Percentiles rank a stretch among this genome's conserved stretches.
Evolutionary conservation across 345 rosid species (phyloP).

Genomic region (Salix arbutifolia): DNA sequence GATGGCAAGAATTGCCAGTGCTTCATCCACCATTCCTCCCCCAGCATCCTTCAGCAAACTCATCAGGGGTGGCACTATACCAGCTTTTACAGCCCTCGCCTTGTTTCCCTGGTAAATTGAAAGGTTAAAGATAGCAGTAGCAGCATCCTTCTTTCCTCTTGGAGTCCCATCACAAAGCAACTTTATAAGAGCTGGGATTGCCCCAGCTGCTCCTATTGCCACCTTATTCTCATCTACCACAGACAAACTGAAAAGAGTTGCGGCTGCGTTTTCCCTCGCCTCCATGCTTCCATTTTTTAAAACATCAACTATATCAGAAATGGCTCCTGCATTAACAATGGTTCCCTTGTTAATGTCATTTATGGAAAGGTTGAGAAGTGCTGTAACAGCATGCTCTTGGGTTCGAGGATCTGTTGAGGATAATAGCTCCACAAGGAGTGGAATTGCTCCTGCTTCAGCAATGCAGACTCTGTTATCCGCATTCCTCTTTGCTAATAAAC

Average conservation of each 20-base stretch:
- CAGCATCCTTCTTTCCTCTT: slow-evolving; percentile 94
- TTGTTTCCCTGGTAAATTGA: slow-evolving; percentile 95
- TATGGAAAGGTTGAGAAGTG: slow-evolving; percentile 94
- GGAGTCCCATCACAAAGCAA: slow-evolving; percentile 85
- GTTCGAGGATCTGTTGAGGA: slow-evolving; percentile 79
- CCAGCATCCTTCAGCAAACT: slow-evolving; percentile 79
- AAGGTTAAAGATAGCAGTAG: slow-evolving; percentile 92
- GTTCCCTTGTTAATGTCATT: slow-evolving; percentile 85
- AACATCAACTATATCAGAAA: slow-evolving; percentile 87
- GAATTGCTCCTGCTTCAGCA: slow-evolving; percentile 94
- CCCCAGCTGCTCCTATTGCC: slow-evolving; percentile 92
- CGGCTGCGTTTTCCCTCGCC: slow-evolving; percentile 98
- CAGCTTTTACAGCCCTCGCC: slow-evolving; percentile 90
- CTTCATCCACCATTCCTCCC: slow-evolving; percentile 93
- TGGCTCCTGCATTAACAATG: slow-evolving; percentile 92
- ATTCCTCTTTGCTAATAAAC: slow-evolving; percentile 88
- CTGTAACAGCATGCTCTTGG: slow-evolving; percentile 96
- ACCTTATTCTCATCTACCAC: slow-evolving; percentile 97
- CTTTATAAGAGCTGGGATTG: slow-evolving; percentile 81
- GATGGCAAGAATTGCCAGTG: slow-evolving; percentile 85
- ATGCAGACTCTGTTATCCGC: slow-evolving; percentile 92
- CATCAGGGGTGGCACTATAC: slow-evolving; percentile 73
- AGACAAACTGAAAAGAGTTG: slow-evolving; percentile 91
- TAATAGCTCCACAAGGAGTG: slow-evolving; percentile 76
- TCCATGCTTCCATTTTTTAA: slow-evolving; percentile 89